Conservation (phyloP, 441 rosid species). For the Bocquillonia castaneifolia region DNA sequence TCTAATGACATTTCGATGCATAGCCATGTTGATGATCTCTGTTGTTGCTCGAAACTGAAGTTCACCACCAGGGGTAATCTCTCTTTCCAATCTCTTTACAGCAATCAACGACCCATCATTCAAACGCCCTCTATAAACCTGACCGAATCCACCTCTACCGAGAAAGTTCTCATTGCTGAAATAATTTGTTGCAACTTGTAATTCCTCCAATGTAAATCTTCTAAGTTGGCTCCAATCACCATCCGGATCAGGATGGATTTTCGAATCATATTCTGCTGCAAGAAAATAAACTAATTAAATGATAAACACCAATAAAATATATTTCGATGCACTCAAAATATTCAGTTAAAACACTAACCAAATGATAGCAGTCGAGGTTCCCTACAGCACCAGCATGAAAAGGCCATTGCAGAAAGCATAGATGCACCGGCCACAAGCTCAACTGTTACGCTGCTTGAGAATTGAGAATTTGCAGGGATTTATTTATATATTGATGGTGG, state of each 20-base stretch:
- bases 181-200: constrained; percentile 83
- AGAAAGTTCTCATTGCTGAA: constrained; percentile 80
- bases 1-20: constrained; percentile 77
- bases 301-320: not conserved
- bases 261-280: not conserved
- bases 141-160: constrained; percentile 91
- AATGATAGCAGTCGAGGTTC: not conserved
- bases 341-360: not conserved
- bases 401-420: not conserved
- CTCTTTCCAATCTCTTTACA: constrained; percentile 83
- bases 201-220: constrained; percentile 80
- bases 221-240: constrained; percentile 82
- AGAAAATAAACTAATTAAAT: not conserved
- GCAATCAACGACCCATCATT: constrained; percentile 91
- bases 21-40: constrained; percentile 93
- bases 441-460: not conserved
- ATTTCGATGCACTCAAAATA: not conserved
- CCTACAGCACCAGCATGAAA: constrained; percentile 1
- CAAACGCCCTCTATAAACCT: constrained; percentile 83
- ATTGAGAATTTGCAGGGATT: not conserved
- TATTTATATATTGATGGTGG: not conserved
- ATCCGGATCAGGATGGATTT: constrained; percentile 52
- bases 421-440: not conserved
- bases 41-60: constrained; percentile 87
- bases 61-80: constrained; percentile 86